Conservation (phyloP, 805 yeast genomes). For the Brettanomyces nanus region DNA sequence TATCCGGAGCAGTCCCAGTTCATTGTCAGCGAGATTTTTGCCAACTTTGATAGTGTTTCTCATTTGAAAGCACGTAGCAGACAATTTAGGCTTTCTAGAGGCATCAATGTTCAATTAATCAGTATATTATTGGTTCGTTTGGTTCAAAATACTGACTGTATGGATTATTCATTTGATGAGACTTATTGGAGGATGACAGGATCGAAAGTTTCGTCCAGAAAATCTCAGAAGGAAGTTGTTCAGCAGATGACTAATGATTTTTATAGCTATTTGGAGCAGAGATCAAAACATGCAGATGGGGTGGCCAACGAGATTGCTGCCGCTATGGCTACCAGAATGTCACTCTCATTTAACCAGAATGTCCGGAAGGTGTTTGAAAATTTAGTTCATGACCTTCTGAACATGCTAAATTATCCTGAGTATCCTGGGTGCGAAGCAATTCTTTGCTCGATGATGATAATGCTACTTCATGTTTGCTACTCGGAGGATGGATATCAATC, state of each 20-base stretch:
- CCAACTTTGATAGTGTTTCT: constrained; percentile 43
- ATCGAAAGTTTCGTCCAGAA: constrained; percentile 1
- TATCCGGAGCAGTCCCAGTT: constrained; percentile 48
- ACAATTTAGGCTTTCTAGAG: constrained; percentile 34
- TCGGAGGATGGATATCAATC: constrained; percentile 30
- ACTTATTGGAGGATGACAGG: constrained; percentile 16
- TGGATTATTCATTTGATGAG: constrained; percentile 15
- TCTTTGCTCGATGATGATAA: constrained; percentile 35
- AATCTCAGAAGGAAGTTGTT: constrained; percentile 7
- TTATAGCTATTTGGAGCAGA: constrained; percentile 6
- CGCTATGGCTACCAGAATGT: constrained; percentile 21
- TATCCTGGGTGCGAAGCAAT: constrained; percentile 55
- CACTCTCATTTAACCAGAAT: constrained; percentile 24
- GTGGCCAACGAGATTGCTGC: constrained; percentile 25
- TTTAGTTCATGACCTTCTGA: constrained; percentile 48
- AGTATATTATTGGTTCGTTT: constrained; percentile 38
- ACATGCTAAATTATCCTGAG: constrained; percentile 43
- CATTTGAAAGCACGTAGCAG: constrained; percentile 35
- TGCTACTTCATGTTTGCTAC: constrained; percentile 32
- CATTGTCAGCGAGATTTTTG: constrained; percentile 51
- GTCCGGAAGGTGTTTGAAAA: constrained; percentile 38
- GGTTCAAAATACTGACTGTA: constrained; percentile 23
- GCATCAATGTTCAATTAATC: constrained; percentile 40
- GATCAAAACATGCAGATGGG: constrained; percentile 6
- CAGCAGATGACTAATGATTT: constrained; percentile 7